These are phyloP conservation scores for Trichoderma polysporum DNA, from an alignment of 2,329 filamentous ascomycete genomes.

Conservation along the genomic window DNA sequence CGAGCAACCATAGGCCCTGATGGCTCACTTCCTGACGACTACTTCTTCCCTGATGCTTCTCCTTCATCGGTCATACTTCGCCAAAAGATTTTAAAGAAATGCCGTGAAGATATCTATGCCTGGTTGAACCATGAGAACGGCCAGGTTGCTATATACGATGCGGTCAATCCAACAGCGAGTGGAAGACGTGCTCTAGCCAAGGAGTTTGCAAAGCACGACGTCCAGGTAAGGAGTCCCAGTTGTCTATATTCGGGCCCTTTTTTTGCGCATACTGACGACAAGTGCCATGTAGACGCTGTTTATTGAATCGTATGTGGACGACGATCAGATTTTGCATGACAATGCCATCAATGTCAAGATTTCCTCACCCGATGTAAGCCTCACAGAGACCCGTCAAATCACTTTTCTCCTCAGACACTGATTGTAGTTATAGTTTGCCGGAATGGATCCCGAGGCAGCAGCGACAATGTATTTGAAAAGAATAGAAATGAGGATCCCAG, in stretches of 20 bases:
- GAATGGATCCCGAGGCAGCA: slow-evolving; percentile 89
- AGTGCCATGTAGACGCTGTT: slow-evolving; percentile 72
- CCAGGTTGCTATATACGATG: slow-evolving; percentile 97
- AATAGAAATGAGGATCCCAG: slow-evolving; percentile 88
- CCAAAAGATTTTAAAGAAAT: slow-evolving; percentile 97
- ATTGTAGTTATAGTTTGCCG: slow-evolving; percentile 64
- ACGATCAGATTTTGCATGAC: slow-evolving; percentile 90
- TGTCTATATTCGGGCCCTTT: neutral
- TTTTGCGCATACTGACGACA: neutral
- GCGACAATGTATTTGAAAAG: slow-evolving; percentile 87
- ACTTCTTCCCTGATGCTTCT: slow-evolving; percentile 95
- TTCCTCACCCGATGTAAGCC: slow-evolving; percentile 82
- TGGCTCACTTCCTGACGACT: slow-evolving; percentile 88
- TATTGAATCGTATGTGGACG: slow-evolving; percentile 92
- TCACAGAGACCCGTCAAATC: neutral
- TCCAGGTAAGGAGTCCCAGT: slow-evolving; percentile 61
- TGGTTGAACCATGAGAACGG: slow-evolving; percentile 97
- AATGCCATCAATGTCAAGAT: slow-evolving; percentile 98
- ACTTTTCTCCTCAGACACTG: slow-evolving; percentile 10
- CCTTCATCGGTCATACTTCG: slow-evolving; percentile 88
- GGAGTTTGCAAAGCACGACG: slow-evolving; percentile 96
- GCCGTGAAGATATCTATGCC: slow-evolving; percentile 92
- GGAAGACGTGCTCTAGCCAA: slow-evolving; percentile 84
- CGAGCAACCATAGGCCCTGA: slow-evolving; percentile 83
- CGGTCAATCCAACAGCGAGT: slow-evolving; percentile 85